Evolutionary conservation across 495 filamentous ascomycete species (phyloP).

Genomic region (Xylaria castorea): DNA sequence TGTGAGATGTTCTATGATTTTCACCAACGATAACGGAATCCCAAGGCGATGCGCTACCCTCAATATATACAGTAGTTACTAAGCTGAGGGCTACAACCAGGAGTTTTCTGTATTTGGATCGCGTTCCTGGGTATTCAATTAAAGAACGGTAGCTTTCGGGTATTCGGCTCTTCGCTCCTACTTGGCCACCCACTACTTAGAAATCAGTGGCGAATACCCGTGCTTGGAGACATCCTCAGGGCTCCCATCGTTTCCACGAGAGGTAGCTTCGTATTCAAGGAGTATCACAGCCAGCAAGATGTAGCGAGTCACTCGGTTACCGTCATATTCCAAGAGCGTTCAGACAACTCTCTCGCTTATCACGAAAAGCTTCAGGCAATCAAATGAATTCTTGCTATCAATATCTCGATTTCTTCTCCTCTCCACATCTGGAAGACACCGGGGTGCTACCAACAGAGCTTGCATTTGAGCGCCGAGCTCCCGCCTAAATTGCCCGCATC

Average conservation of each 20-base stretch:
- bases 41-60: neutral
- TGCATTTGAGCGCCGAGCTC: neutral
- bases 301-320: neutral
- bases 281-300: neutral
- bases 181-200: neutral
- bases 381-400: neutral
- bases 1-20: neutral
- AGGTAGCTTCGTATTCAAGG: neutral
- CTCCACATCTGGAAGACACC: neutral
- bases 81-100: neutral
- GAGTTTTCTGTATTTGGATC: neutral
- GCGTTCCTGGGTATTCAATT: neutral
- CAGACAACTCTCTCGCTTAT: neutral
- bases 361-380: neutral
- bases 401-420: neutral
- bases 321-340: neutral
- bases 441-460: neutral
- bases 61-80: neutral
- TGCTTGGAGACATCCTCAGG: neutral
- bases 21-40: neutral
- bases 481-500: slow-evolving; percentile 29
- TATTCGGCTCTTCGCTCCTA: slow-evolving; percentile 6
- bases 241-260: neutral
- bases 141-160: slow-evolving; percentile 14
- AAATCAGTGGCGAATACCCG: neutral